A percentile compares a stretch with the other conserved stretches of the same genome.
These are phyloP conservation scores for Mycena citricolor DNA, from an alignment of 1,284 basidiomycete species.

Conservation along the genomic window DNA sequence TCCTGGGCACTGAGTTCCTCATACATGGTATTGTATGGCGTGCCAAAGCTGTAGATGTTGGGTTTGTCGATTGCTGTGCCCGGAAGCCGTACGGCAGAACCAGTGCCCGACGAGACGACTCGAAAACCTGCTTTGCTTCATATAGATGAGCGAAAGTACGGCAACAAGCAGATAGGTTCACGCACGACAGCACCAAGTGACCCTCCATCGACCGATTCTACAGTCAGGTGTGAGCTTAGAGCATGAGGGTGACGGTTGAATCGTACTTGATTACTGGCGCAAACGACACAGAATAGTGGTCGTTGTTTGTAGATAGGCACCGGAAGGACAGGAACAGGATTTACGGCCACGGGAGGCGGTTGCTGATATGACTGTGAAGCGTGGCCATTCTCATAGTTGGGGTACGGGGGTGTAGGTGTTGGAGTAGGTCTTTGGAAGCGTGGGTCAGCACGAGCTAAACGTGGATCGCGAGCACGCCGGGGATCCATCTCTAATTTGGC, in stretches of 20 bases:
- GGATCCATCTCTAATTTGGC: constrained; percentile 63
- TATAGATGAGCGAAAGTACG: constrained; percentile 7
- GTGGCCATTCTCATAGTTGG: constrained; percentile 21
- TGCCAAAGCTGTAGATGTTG: constrained; percentile 96
- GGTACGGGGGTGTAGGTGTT: constrained; percentile 34
- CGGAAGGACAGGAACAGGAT: constrained; percentile 10
- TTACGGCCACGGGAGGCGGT: constrained; percentile 1
- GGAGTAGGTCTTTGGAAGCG: constrained; percentile 54
- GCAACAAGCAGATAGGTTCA: constrained; percentile 22
- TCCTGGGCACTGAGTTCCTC: constrained; percentile 91
- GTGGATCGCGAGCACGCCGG: constrained; percentile 74
- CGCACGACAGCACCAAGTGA: constrained; percentile 87
- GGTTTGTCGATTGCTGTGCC: constrained; percentile 97
- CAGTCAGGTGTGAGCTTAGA: constrained; percentile 24
- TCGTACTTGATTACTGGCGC: constrained; percentile 93
- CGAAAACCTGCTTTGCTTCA: constrained; percentile 82
- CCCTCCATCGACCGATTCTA: constrained; percentile 99
- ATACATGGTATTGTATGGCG: constrained; percentile 97
- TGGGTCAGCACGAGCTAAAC: constrained; percentile 66
- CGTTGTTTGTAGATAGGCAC: constrained; percentile 52
- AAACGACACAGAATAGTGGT: constrained; percentile 95
- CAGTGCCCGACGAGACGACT: constrained; percentile 94
- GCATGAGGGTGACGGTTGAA: constrained; percentile 9
- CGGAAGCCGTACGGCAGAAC: constrained; percentile 94
- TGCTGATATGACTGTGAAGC: constrained; percentile 7